A percentile compares a stretch with the other conserved stretches of the same genome.
phyloP scores from a whole-genome alignment of 768 basidiomycete genomes.

The Collybiopsis luxurians region DNA sequence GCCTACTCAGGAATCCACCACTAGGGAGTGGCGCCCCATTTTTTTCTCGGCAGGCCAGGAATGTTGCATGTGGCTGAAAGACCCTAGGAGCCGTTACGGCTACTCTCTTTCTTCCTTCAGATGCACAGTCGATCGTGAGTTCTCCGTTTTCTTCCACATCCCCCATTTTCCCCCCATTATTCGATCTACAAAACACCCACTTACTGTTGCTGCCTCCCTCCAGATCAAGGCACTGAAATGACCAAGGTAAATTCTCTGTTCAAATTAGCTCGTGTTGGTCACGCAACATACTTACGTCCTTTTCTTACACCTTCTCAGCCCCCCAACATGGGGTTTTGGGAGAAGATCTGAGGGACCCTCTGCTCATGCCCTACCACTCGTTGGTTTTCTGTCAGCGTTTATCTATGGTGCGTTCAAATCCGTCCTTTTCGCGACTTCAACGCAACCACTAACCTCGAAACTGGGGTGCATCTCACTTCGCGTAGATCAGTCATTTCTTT shows the following conservation, averaged over 20 bases:
- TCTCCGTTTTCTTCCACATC: not conserved
- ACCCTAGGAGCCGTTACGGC: not conserved
- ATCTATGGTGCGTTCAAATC: not conserved
- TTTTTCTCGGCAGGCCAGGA: conserved; percentile 1
- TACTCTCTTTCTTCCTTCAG: not conserved
- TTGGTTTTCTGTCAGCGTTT: not conserved
- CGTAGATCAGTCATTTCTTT: too few species aligned
- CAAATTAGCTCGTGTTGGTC: not conserved
- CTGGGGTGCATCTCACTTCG: too few species aligned
- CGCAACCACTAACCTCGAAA: not conserved
- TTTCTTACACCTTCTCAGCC: not conserved
- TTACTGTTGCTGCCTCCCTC: too few species aligned
- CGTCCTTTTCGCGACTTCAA: not conserved
- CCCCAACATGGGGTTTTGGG: conserved; percentile 1
- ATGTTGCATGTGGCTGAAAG: conserved; percentile 6
- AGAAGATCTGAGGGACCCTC: not conserved
- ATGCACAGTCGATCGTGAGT: conserved; percentile 6
- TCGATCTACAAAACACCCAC: too few species aligned
- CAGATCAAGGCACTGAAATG: not conserved
- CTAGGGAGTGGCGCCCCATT: conserved; percentile 4
- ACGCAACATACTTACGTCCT: not conserved
- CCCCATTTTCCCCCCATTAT: too few species aligned
- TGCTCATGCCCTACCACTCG: not conserved
- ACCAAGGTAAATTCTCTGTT: too few species aligned
- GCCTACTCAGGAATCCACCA: not conserved